Base-by-base conservation (phyloP, 768 basidiomycete genomes). In the Amanita phalloides region DNA sequence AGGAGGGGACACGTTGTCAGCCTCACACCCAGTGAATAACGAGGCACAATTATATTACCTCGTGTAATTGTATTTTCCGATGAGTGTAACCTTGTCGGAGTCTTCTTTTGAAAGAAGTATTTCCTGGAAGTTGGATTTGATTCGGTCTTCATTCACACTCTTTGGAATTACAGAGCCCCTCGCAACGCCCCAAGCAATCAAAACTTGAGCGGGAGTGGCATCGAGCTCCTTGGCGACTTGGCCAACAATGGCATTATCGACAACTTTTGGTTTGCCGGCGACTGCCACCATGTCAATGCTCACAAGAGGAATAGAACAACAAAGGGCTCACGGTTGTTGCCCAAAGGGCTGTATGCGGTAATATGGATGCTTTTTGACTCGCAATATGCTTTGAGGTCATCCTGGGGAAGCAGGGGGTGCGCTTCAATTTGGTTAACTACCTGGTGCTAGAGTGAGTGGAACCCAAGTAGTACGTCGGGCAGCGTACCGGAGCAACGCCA, bases 121-220 rank as follows among this genome's bases (percentile, higher is more conserved):
- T 60, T 90, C 82, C 68, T 86, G 64, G 71, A 89, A 88, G 72
- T 92, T 90, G 55, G 81, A 82, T 48, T 71, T 62, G 67, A 90
- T 84, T 36, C 86, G 84, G 4, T 71, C 78, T 60, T 83, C 72
- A 52, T 82, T 72, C 26, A 90, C 86, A 51, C 79, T 82, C 75
- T 93, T 92, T 17, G 90, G 90, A 59, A 92, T 89, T 55, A 92
- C 84, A 9, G 81, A 81, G 66, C 89, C 90, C 37, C 88, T 77
- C 58, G 81, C 64, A 35, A 67, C 77, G 10, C 81, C 84, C 89
- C 89, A 94, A 0, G 88, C 86, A 54, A 95, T 68, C 50, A 93
- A 73, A 33, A 93, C 84, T 65, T 93, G 87, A 0, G 89, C 90
- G 3, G 87, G 70, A 1, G 84, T 83, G 3, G 80, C 84, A 30